Evolutionary conservation across 108 stramenopile genomes (phyloP), one percentile per base, ranked within the genome.

Genomic region (Cyclotella choctawhatcheeana): DNA sequence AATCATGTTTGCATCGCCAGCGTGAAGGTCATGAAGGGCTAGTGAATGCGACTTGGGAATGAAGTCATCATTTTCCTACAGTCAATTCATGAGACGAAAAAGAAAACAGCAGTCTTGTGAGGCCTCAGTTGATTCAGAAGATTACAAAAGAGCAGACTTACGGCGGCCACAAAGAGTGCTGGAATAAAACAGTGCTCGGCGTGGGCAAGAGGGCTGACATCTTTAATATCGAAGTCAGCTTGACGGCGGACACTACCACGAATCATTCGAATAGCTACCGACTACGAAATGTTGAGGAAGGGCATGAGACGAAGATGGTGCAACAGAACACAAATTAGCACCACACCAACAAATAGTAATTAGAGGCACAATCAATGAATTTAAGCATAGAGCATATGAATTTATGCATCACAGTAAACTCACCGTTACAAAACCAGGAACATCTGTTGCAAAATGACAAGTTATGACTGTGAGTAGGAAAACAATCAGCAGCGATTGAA

Each of bases 1-100:
- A 43, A 98, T 91, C 50, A 97, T 64, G 70, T 98, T 98, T 78
- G 97, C 97, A 82, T 98, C 98, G n/a, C 98, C 98, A 0, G 94
- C 97, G 77, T 98, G 97, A 27, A 83, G 84, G 20, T 90, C 89
- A 74, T 97, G 86, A 24, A 98, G 86, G 1, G 76, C 77, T 72
- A 91, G 86, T 6, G 93, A 92, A 69, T 95, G 93, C 22, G 87
- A 70, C 67, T 88, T 91, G 59, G 88, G 80, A 77, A 98, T 97
- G 71, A 98, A 98, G 62, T 97, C 95, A 79, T 98, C 98, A 62
- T 89, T 89, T 58, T 94, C n/a, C n/a, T n/a, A n/a, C n/a, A n/a
- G n/a, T n/a, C n/a, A n/a, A n/a, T n/a, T n/a, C n/a, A n/a, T n/a
- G n/a, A n/a, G n/a, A n/a, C n/a, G n/a, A n/a, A n/a, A n/a, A n/a